A percentile compares a stretch with the other conserved stretches of the same genome.
These are phyloP conservation scores for Gossypium stocksii DNA, from an alignment of 345 rosid species.

Conservation along the genomic window DNA sequence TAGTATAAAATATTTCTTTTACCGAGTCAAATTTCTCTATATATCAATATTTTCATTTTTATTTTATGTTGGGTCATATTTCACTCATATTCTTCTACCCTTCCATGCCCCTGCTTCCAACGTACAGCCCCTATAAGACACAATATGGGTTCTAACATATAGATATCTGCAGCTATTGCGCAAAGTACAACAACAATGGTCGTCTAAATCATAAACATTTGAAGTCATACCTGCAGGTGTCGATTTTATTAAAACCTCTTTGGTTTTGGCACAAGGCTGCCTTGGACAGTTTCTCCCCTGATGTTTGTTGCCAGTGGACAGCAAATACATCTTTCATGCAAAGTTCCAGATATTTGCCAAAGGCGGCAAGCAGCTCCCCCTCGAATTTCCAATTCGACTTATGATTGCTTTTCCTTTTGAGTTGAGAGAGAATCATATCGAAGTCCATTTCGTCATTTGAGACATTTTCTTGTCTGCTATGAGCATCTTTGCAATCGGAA, in stretches of 20 bases:
- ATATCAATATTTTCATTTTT: too few species aligned
- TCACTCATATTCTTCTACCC: too few species aligned
- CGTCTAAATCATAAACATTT: background rate
- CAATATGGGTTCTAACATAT: background rate
- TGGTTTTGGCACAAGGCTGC: slow-evolving; percentile 35
- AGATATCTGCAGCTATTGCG: background rate
- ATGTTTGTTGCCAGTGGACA: slow-evolving; percentile 56
- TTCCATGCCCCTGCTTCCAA: slow-evolving; percentile 21
- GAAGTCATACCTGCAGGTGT: slow-evolving; percentile 48
- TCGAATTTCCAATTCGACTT: slow-evolving; percentile 47
- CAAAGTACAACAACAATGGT: background rate
- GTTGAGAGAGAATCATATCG: slow-evolving; percentile 32
- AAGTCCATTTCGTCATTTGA: slow-evolving; percentile 27
- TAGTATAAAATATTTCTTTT: too few species aligned
- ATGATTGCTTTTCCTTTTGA: slow-evolving; percentile 45
- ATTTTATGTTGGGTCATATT: too few species aligned
- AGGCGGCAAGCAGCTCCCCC: slow-evolving; percentile 66
- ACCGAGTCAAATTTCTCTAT: too few species aligned
- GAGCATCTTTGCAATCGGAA: slow-evolving; percentile 7
- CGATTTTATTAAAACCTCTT: slow-evolving; percentile 65
- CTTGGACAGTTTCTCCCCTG: slow-evolving; percentile 42
- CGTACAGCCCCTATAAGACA: slow-evolving; percentile 39
- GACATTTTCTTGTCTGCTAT: background rate
- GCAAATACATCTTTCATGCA: slow-evolving; percentile 88
- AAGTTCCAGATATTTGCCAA: slow-evolving; percentile 56